phyloP scores from a whole-genome alignment of 768 basidiomycete genomes.

The Auricularia sp. region DNA sequence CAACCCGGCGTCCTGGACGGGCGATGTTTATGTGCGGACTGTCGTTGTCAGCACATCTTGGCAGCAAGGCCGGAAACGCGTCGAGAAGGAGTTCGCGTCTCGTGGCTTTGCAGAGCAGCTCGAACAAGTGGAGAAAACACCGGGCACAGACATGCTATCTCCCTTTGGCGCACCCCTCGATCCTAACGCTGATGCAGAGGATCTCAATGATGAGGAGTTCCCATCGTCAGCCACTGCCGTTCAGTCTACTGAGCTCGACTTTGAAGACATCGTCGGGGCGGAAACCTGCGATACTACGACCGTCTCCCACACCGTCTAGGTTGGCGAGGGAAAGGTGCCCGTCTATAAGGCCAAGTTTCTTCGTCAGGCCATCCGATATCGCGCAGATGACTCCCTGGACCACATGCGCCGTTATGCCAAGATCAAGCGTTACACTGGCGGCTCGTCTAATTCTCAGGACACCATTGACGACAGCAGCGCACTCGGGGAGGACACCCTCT shows the following conservation, averaged over 20 bases:
- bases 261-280: neutral
- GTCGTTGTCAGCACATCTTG: constrained; percentile 12
- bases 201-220: neutral
- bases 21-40: constrained; percentile 18
- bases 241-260: neutral
- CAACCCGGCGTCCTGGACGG: constrained; percentile 26
- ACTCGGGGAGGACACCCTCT: neutral
- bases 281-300: neutral
- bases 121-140: neutral
- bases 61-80: neutral
- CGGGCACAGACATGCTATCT: neutral
- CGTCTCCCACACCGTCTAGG: neutral
- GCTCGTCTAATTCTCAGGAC: neutral
- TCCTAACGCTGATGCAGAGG: neutral
- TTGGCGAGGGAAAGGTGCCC: neutral
- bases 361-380: neutral
- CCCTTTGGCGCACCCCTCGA: neutral
- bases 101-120: neutral
- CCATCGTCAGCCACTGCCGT: neutral
- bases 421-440: neutral
- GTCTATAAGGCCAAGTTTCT: neutral
- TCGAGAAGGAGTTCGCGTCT: neutral
- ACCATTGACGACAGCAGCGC: neutral
- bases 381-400: neutral
- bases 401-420: neutral